Conservation (phyloP, 192 early-diverging fungal species). For the Mortierella hygrophila region DNA sequence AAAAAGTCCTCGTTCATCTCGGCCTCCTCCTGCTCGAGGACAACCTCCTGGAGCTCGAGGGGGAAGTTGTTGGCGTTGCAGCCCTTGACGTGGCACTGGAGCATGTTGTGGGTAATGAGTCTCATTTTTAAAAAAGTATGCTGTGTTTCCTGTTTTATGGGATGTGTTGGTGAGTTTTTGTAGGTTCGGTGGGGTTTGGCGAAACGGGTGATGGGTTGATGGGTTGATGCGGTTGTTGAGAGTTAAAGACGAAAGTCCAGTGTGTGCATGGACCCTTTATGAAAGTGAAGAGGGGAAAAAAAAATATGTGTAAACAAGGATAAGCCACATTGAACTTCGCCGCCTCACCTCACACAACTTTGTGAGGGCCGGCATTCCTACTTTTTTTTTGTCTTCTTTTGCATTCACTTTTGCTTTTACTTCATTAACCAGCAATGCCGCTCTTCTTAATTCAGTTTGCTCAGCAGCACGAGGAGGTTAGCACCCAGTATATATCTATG, state of each 20-base stretch:
- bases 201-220: not conserved
- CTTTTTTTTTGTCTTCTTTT: not conserved
- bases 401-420: not conserved
- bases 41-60: slow-evolving; percentile 84
- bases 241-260: not conserved
- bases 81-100: slow-evolving; percentile 97
- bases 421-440: slow-evolving; percentile 49
- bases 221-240: not conserved
- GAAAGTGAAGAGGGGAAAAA: slow-evolving; percentile 1
- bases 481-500: not conserved
- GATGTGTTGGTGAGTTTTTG: not conserved
- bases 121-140: slow-evolving; percentile 63
- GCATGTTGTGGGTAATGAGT: slow-evolving; percentile 98
- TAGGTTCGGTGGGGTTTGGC: not conserved
- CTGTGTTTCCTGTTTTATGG: not conserved
- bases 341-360: not conserved
- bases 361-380: too few species aligned
- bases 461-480: slow-evolving; percentile 64
- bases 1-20: slow-evolving; percentile 91
- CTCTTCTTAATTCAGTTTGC: slow-evolving; percentile 81
- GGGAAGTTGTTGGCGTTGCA: slow-evolving; percentile 95
- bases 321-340: slow-evolving; percentile 17
- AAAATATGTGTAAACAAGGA: slow-evolving; percentile 15
- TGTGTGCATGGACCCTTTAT: not conserved
- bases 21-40: slow-evolving; percentile 88